These are phyloP conservation scores for Wickerhamomyces subpelliculosus DNA, from an alignment of 805 yeast genomes.

Conservation along the genomic window DNA sequence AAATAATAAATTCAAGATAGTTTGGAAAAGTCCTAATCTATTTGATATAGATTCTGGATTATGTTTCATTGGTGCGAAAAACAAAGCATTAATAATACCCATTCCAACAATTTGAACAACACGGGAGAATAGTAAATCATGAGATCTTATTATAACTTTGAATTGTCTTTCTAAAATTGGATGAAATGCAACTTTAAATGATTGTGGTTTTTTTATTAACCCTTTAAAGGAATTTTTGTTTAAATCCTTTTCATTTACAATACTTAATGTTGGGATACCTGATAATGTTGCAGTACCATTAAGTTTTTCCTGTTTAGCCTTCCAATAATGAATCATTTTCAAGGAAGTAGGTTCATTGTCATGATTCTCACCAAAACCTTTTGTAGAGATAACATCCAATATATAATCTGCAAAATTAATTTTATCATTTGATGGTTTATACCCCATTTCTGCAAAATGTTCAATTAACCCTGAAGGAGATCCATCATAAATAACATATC, in stretches of 20 bases:
- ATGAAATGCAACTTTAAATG: not conserved
- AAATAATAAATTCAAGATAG: constrained; percentile 63
- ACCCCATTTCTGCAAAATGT: constrained; percentile 46
- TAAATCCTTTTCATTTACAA: not conserved
- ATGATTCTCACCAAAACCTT: constrained; percentile 4
- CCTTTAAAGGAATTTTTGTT: no score
- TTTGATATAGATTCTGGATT: constrained; percentile 48
- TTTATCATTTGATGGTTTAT: constrained; percentile 36
- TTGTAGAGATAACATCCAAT: constrained; percentile 58
- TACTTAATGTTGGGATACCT: not conserved
- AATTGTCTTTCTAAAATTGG: not conserved
- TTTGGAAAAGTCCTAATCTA: constrained; percentile 73
- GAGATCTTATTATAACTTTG: constrained; percentile 44
- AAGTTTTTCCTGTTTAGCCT: not conserved
- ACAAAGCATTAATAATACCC: constrained; percentile 64
- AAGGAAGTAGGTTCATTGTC: constrained; percentile 13
- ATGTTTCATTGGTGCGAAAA: constrained; percentile 51
- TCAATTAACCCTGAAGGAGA: constrained; percentile 36
- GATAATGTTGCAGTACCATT: no score
- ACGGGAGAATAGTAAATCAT: constrained; percentile 41
- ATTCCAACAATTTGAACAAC: constrained; percentile 31
- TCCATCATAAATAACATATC: constrained; percentile 68
- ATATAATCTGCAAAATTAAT: constrained; percentile 73
- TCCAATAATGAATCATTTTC: constrained; percentile 15
- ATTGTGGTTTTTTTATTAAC: not conserved